These are phyloP conservation scores for Coriolopsis trogii DNA, from an alignment of 1,284 basidiomycete genomes.

Conservation along the genomic window DNA sequence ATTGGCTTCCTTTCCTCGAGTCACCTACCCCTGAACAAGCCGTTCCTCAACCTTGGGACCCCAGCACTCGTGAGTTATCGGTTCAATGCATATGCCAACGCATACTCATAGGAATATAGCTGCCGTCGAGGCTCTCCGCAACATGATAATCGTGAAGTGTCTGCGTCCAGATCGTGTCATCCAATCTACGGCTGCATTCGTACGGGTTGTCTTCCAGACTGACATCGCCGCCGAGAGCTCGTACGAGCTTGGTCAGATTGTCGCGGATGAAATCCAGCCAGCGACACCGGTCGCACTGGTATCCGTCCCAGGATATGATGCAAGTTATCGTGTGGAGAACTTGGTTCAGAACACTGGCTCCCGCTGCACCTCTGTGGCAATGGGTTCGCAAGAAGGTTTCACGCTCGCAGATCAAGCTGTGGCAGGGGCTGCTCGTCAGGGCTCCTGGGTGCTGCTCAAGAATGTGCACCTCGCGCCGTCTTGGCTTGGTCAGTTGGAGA, in stretches of 20 bases:
- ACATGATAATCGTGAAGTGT: constrained; percentile 84
- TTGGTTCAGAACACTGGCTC: constrained; percentile 78
- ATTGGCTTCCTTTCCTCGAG: constrained; percentile 81
- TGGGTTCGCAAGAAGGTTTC: constrained; percentile 99
- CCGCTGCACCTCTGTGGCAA: constrained; percentile 86
- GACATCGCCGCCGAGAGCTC: constrained; percentile 75
- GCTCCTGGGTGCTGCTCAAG: constrained; percentile 93
- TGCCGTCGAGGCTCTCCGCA: constrained; percentile 72
- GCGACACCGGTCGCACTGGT: constrained; percentile 87
- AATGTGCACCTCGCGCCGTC: constrained; percentile 94
- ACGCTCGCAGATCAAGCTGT: constrained; percentile 93
- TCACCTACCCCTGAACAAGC: constrained; percentile 71
- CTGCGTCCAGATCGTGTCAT: constrained; percentile 88
- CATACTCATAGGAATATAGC: constrained; percentile 43
- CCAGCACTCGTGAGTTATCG: constrained; percentile 62
- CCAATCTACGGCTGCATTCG: constrained; percentile 80
- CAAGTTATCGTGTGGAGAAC: constrained; percentile 92
- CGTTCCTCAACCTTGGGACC: constrained; percentile 81
- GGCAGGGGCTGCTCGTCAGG: constrained; percentile 85
- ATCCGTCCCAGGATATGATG: constrained; percentile 96
- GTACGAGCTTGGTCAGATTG: constrained; percentile 79
- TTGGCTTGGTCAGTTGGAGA: constrained; percentile 95
- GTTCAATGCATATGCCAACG: constrained; percentile 4
- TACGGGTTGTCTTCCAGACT: constrained; percentile 74
- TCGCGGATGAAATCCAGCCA: constrained; percentile 77